phyloP scores from a whole-genome alignment of 129 eudicot species.

The Artemisia tridentata region DNA sequence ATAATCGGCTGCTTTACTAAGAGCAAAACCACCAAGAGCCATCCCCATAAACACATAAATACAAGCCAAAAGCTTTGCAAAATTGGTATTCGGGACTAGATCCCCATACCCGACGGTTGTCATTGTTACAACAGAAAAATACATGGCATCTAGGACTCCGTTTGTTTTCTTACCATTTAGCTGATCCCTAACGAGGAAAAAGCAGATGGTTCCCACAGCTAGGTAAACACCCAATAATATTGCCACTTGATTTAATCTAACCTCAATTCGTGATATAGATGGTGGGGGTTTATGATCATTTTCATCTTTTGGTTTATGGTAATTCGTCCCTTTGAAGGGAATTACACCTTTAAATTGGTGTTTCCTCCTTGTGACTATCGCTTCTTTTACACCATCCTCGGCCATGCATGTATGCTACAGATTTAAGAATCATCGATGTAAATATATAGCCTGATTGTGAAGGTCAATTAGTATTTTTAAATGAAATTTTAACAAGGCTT shows the following conservation, averaged over 20 bases:
- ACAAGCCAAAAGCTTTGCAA: conserved; percentile 64
- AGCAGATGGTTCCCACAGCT: conserved; percentile 48
- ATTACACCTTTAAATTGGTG: too few species aligned
- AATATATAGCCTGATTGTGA: too few species aligned
- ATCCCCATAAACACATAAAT: conserved; percentile 67
- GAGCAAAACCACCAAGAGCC: conserved; percentile 67
- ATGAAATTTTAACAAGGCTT: too few species aligned
- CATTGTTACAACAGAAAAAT: conserved; percentile 82
- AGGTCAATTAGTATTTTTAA: too few species aligned
- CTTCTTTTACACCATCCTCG: too few species aligned
- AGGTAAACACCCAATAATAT: conserved; percentile 42
- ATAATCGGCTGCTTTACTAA: conserved; percentile 73
- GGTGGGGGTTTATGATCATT: conserved; percentile 11
- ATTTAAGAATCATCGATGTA: too few species aligned
- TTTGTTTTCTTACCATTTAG: conserved; percentile 67
- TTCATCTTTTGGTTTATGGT: too few species aligned
- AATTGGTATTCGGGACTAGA: conserved; percentile 55
- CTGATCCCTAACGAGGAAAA: conserved; percentile 55
- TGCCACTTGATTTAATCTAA: conserved; percentile 17
- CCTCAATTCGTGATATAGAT: conserved; percentile 5
- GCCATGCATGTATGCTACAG: too few species aligned
- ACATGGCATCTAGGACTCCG: conserved; percentile 62
- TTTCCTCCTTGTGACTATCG: too few species aligned
- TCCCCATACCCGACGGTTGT: conserved; percentile 91
- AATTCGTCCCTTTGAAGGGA: too few species aligned